phyloP scores from a whole-genome alignment of 1,139 yeast species.

The Protomyces macrosporus region DNA sequence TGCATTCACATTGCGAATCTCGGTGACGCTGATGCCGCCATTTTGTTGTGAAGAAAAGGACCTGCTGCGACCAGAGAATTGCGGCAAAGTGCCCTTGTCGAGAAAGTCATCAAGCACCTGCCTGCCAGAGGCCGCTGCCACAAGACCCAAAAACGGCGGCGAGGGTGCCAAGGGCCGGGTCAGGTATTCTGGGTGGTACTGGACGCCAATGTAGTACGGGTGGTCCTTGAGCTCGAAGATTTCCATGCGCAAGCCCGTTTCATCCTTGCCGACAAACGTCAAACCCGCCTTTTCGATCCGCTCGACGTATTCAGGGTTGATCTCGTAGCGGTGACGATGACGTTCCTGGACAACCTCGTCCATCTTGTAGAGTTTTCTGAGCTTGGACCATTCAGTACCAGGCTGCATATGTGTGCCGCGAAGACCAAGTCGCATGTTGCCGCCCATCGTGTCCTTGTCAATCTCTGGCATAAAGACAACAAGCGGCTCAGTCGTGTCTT shows the following conservation, averaged over 20 bases:
- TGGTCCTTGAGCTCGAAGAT: slow-evolving; percentile 74
- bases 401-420: slow-evolving; percentile 79
- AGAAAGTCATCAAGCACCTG: slow-evolving; percentile 19
- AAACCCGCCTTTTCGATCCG: slow-evolving; percentile 72
- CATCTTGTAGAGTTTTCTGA: slow-evolving; percentile 77
- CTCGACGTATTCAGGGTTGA: slow-evolving; percentile 74
- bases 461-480: slow-evolving; percentile 99
- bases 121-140: slow-evolving; percentile 57
- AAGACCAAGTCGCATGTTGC: slow-evolving; percentile 97
- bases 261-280: slow-evolving; percentile 89
- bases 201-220: slow-evolving; percentile 91
- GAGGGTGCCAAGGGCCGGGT: slow-evolving; percentile 96
- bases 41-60: slow-evolving; percentile 3
- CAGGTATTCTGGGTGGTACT: slow-evolving; percentile 96
- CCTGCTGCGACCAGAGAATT: slow-evolving; percentile 18
- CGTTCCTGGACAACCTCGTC: slow-evolving; percentile 72
- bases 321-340: slow-evolving; percentile 98
- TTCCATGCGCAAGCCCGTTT: slow-evolving; percentile 86
- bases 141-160: slow-evolving; percentile 89
- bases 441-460: slow-evolving; percentile 92
- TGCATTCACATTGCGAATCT: slow-evolving; percentile 7
- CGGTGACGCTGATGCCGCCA: slow-evolving; percentile 1
- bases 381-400: slow-evolving; percentile 62
- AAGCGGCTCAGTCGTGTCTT: slow-evolving; percentile 61
- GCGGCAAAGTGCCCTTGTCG: slow-evolving; percentile 11